phyloP scores from a whole-genome alignment of 2,329 filamentous ascomycete genomes.

The Neofusicoccum kwambonambiense region DNA sequence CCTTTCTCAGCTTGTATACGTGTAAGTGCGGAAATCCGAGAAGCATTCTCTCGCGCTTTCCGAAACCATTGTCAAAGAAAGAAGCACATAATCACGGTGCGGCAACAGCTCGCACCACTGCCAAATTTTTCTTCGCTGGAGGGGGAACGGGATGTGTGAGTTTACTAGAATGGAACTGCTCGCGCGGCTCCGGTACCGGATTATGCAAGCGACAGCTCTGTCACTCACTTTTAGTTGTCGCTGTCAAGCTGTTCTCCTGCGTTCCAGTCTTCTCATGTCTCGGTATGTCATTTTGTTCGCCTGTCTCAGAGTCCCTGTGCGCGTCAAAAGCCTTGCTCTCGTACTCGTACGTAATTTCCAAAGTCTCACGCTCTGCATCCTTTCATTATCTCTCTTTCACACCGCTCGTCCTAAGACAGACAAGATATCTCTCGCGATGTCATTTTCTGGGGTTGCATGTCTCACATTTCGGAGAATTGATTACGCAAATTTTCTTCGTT shows the following conservation, averaged over 20 bases:
- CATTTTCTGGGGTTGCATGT: not conserved
- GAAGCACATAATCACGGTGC: constrained; percentile 15
- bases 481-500: constrained; percentile 10
- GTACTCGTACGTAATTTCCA: not conserved
- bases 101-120: not conserved
- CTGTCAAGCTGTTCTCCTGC: not conserved
- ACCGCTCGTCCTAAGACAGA: not conserved
- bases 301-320: not conserved
- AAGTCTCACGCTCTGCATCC: not conserved
- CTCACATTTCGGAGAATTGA: constrained; percentile 12
- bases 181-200: constrained; percentile 13
- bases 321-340: not conserved
- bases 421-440: not conserved
- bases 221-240: not conserved
- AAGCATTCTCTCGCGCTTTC: not conserved
- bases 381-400: not conserved
- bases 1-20: constrained; percentile 14
- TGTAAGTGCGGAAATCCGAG: constrained; percentile 6
- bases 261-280: not conserved
- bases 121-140: not conserved
- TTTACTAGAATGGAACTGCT: constrained; percentile 17
- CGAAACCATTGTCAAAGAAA: constrained; percentile 1
- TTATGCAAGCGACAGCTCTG: constrained; percentile 12
- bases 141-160: not conserved
- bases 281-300: not conserved